Base-by-base conservation (phyloP, 331 rosid genomes). In the Dryas integrifolia region DNA sequence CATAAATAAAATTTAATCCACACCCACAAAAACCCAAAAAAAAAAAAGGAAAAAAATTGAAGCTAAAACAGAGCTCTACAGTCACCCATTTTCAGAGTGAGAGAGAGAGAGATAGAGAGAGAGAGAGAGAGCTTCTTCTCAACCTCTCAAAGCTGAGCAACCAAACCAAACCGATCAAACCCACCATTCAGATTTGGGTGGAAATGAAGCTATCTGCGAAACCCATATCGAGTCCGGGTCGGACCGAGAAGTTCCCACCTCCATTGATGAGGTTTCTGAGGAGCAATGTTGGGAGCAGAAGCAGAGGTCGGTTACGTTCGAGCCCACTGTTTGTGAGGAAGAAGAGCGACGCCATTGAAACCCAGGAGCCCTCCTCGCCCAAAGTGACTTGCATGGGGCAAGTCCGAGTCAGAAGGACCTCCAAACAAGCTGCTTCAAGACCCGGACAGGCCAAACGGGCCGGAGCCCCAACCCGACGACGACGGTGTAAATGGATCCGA, bases 301-400 rank as follows among this genome's bases (percentile, higher is more conserved):
- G 97, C 88, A 85, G 97, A 76, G 90, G 87, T 5, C 84, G 93
- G 82, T 80, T 86, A 43, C 88, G 84, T 52, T 70, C 92, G 4
- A 90, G 85, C 70, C 83, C 98, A 15, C 80, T 93, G 81, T 90
- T 93, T 58, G 66, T 87, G 16, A 74, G 87, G 48, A 90, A 82
- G 84, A 93, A 85, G 76, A 88, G 66, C 80, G 15, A 82, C 11
- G 65, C 87, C 78, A 76, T 80, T 47, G 96, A 90, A 79, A 89
- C 96, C 5, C 95, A 86, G 74, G 98, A 92, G 80, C 98, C 98
- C 0, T 86, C 98, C 58, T 92, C 98, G 55, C 98, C 97, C 0
- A 92, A 92, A 52, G 98, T 92, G 65, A 92, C 97, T 1, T 92
- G 98, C 90, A 92, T 92, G 88, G 98, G 98, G 0, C 97, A 90